phyloP scores from a whole-genome alignment of 176 grass and related monocot species.

The Elymus sibiricus region DNA sequence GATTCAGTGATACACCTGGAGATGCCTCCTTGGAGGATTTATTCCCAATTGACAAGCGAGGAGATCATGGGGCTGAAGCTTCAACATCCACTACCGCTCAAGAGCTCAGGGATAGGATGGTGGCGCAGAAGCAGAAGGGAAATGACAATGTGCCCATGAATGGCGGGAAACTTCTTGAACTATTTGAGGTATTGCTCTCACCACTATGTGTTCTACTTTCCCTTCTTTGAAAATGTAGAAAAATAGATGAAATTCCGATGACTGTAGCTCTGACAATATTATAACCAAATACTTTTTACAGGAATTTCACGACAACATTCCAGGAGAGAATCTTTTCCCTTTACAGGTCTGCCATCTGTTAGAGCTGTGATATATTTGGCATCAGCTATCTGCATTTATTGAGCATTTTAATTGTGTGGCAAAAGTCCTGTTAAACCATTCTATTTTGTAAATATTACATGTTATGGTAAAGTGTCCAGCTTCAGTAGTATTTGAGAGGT shows the following conservation, averaged over 20 bases:
- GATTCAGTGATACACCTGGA: conserved; percentile 89
- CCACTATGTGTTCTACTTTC: conserved; percentile 20
- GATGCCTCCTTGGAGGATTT: conserved; percentile 91
- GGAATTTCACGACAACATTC: conserved; percentile 69
- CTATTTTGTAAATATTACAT: neutral
- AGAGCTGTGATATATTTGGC: conserved; percentile 12
- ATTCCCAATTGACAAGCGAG: conserved; percentile 72
- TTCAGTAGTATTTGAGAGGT: neutral
- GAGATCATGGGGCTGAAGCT: conserved; percentile 60
- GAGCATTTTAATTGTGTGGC: neutral
- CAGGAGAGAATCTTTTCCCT: conserved; percentile 69
- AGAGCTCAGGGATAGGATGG: conserved; percentile 64
- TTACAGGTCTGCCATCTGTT: conserved; percentile 58
- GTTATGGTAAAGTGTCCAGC: neutral
- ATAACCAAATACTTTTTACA: conserved; percentile 25
- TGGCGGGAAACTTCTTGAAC: conserved; percentile 69
- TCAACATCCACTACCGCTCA: conserved; percentile 62
- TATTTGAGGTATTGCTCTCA: conserved; percentile 66
- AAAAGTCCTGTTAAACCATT: neutral
- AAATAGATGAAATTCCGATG: conserved; percentile 11
- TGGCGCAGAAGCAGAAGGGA: conserved; percentile 73
- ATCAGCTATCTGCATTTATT: conserved; percentile 10
- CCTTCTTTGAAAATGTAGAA: neutral
- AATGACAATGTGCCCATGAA: conserved; percentile 48
- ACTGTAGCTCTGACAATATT: conserved; percentile 15